Evolutionary conservation across 768 basidiomycete genomes (phyloP).

Genomic region (Candolleomyces eurysporus): DNA sequence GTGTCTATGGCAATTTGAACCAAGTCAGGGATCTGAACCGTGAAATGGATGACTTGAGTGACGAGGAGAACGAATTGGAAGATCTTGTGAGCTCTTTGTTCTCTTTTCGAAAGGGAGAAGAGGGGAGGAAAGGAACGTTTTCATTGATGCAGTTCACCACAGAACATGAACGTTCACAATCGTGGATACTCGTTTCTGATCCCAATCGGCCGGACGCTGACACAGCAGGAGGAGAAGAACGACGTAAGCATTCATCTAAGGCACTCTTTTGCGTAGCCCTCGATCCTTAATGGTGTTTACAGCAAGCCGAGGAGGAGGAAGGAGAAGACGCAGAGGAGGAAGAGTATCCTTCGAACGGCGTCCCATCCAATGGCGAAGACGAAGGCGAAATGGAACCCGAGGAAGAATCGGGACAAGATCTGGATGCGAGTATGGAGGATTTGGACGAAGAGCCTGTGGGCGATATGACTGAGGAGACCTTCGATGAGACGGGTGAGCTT

Average conservation of each 20-base stretch:
- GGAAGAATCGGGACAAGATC: constrained; percentile 46
- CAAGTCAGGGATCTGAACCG: constrained; percentile 64
- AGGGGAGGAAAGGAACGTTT: neutral
- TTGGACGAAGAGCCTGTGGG: constrained; percentile 44
- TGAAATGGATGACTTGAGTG: constrained; percentile 82
- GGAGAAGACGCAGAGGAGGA: constrained; percentile 6
- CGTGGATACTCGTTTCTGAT: constrained; percentile 67
- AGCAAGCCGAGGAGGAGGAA: constrained; percentile 7
- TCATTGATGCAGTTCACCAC: neutral
- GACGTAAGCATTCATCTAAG: constrained; percentile 48
- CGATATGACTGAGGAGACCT: constrained; percentile 43
- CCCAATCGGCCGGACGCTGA: constrained; percentile 71
- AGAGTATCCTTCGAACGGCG: neutral
- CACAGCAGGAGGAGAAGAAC: constrained; percentile 81
- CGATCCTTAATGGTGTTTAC: neutral
- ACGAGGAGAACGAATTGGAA: constrained; percentile 82
- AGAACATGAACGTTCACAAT: constrained; percentile 62
- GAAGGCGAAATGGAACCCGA: constrained; percentile 48
- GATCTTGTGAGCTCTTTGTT: constrained; percentile 53
- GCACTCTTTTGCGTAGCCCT: neutral
- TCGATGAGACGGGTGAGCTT: constrained; percentile 25
- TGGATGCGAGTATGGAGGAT: constrained; percentile 67
- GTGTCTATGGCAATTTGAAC: constrained; percentile 54
- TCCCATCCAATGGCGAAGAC: neutral
- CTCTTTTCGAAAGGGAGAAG: constrained; percentile 1